Evolutionary conservation across 176 grass and related monocot species (phyloP), one percentile per base, ranked within the genome.

Genomic region (Oryza officinalis): DNA sequence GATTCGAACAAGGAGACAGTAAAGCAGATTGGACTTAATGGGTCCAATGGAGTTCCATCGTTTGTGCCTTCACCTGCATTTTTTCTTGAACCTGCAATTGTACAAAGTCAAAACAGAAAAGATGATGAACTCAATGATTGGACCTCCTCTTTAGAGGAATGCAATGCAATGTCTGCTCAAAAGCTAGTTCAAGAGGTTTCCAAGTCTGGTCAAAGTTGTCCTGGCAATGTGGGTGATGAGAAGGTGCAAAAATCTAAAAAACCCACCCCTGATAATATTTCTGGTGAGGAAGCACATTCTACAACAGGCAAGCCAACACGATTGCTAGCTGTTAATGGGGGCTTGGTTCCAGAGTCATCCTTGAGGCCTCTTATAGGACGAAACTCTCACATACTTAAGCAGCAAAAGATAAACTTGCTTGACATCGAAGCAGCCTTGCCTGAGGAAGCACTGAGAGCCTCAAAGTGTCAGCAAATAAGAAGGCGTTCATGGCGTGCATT

Each of bases 391-490:
- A 88, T 98, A 65, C 74, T 95, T 57, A 95, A 88, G 83, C 89
- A 81, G 76, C 83, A 93, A 41, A 98, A 98, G 87, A 90, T 86
- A 65, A 93, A 94, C 78, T 90, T 98, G 69, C 91, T 98, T 77
- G 93, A 98, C 84, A 90, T 98, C 76, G 96, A 98, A 54, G 93
- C 96, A 67, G 91, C 87, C 63, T 83, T 98, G 67, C 89, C 96
- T 46, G 87, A 88, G 10, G 93, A 95, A 85, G 87, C 93, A 71
- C 75, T 95, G 50, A 95, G 74, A 74, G 80, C 85, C 44, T 91
- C 89, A 13, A 98, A 88, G 71, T 88, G 76, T 70, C 85, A 83
- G 52, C 65, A 88, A 78, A 92, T 46, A 71, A 92, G 83, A 95
- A 90, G 93, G 82, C 47, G 83, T 45, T 86, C 82, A 63, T 98